Percentiles rank a stretch among this genome's conserved stretches.
Conservation (phyloP, 78 protist species). For the Cavenderia fasciculata region DNA sequence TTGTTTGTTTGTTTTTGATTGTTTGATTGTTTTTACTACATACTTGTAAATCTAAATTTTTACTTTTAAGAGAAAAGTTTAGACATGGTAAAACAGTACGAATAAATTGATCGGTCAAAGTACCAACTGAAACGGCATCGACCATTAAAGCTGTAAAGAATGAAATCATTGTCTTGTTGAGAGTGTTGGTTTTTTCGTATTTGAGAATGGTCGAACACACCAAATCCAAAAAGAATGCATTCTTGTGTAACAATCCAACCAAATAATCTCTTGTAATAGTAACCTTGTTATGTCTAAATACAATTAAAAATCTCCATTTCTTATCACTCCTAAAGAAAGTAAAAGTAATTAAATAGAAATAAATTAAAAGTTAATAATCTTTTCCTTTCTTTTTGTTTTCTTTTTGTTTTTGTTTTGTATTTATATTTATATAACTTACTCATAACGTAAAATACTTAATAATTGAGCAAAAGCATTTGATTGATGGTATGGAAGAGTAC, state of each 20-base stretch:
- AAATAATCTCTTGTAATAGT: conserved; percentile 50
- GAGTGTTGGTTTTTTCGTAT: conserved; percentile 5
- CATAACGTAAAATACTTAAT: conserved; percentile 40
- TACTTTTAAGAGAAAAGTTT: conserved; percentile 30
- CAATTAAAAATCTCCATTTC: conserved; percentile 40
- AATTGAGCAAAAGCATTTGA: conserved; percentile 76
- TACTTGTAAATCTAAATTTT: conserved; percentile 55
- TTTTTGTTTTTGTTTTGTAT: not conserved
- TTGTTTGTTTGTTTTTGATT: not conserved
- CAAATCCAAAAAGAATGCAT: conserved; percentile 35
- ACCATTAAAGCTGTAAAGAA: conserved; percentile 53
- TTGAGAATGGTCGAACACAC: not conserved
- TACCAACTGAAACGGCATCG: not conserved
- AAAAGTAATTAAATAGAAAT: not conserved
- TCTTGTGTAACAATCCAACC: not conserved
- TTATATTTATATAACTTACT: conserved; percentile 6
- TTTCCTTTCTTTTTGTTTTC: not conserved
- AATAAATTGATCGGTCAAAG: not conserved
- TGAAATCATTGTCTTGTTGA: conserved; percentile 28
- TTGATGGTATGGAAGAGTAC: conserved; percentile 83
- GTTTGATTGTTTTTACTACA: not conserved
- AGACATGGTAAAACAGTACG: conserved; percentile 33
- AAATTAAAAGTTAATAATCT: not conserved
- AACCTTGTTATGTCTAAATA: conserved; percentile 1
- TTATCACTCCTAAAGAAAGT: not conserved